These are phyloP conservation scores for Rhizopus arrhizus DNA, from an alignment of 371 early-diverging fungal species.

Conservation along the genomic window DNA sequence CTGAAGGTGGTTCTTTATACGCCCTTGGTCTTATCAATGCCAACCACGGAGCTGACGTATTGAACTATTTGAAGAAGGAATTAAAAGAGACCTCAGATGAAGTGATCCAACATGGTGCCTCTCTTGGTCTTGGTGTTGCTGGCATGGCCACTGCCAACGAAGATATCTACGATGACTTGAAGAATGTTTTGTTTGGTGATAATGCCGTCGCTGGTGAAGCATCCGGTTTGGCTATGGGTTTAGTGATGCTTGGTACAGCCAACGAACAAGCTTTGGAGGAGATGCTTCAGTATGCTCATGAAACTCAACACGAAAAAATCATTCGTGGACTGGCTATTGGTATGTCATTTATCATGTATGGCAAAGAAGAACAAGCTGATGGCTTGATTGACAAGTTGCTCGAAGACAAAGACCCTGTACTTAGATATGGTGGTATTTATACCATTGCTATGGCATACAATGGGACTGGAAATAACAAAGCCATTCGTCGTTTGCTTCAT, in stretches of 20 bases:
- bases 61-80: conserved; percentile 81
- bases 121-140: conserved; percentile 95
- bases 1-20: conserved; percentile 97
- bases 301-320: conserved; percentile 98
- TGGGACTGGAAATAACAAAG: conserved; percentile 96
- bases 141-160: conserved; percentile 94
- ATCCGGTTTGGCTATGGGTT: conserved; percentile 96
- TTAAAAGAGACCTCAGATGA: conserved; percentile 84
- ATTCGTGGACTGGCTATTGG: conserved; percentile 95
- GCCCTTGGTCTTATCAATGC: conserved; percentile 98
- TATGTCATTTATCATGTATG: conserved; percentile 94
- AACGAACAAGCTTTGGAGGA: conserved; percentile 83
- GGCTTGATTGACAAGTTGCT: conserved; percentile 77
- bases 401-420: conserved; percentile 91
- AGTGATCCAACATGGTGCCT: conserved; percentile 97
- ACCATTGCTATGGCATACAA: conserved; percentile 97
- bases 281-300: conserved; percentile 94
- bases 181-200: conserved; percentile 87
- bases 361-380: conserved; percentile 92
- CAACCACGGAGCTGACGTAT: conserved; percentile 83
- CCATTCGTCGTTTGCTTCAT: conserved; percentile 91
- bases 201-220: conserved; percentile 98
- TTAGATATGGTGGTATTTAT: conserved; percentile 96
- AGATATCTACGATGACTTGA: conserved; percentile 84
- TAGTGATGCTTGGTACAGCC: conserved; percentile 96